Evolutionary conservation across 257 asterid genomes (phyloP).

Genomic region (Solanum peruvianum): DNA sequence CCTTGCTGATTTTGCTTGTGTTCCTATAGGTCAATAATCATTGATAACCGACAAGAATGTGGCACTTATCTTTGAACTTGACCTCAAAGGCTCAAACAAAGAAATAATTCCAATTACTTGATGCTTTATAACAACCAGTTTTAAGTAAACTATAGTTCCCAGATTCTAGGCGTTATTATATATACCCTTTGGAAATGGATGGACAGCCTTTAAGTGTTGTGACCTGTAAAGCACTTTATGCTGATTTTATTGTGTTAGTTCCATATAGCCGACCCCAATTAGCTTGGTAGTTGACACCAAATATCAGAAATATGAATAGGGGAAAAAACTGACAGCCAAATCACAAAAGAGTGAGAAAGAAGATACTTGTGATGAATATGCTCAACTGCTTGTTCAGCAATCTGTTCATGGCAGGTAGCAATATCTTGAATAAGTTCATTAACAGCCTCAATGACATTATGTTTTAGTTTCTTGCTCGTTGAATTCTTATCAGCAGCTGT

Average conservation of each 20-base stretch:
- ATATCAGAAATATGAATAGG: background rate
- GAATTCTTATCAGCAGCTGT: slow-evolving; percentile 92
- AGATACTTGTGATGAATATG: slow-evolving; percentile 96
- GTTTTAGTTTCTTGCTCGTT: slow-evolving; percentile 66
- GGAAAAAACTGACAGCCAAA: background rate
- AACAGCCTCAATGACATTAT: slow-evolving; percentile 92
- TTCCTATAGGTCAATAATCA: background rate
- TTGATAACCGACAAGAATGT: background rate
- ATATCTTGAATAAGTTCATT: slow-evolving; percentile 93
- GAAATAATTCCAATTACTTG: background rate
- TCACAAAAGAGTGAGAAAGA: background rate
- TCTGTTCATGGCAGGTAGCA: slow-evolving; percentile 86
- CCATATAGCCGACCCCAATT: background rate
- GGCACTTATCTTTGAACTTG: background rate
- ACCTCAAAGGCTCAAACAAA: background rate
- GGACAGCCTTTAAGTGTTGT: background rate
- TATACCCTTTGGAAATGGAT: background rate
- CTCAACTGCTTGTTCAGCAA: slow-evolving; percentile 97
- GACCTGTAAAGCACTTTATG: background rate
- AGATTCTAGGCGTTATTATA: background rate
- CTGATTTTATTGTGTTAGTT: background rate
- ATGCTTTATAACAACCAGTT: background rate
- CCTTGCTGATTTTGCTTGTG: background rate
- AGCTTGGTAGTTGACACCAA: background rate
- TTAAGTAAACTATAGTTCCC: background rate